Evolutionary conservation across 495 filamentous ascomycete species (phyloP).

Genomic region (Jackrogersella minutella): DNA sequence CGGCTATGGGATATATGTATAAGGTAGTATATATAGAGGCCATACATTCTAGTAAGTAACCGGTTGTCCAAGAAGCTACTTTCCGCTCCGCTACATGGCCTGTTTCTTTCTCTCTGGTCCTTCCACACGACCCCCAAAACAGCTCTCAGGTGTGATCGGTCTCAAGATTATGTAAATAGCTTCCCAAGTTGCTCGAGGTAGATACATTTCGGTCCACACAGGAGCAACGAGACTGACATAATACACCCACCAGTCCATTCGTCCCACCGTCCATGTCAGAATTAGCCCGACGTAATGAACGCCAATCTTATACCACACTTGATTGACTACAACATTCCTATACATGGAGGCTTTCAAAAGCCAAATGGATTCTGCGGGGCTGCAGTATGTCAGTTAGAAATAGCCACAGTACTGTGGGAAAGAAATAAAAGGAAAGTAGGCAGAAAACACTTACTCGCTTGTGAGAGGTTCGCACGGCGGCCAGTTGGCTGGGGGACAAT

Average conservation of each 20-base stretch:
- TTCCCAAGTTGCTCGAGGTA: conserved; percentile 4
- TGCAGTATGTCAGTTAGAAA: conserved; percentile 47
- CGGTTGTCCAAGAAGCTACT: conserved; percentile 24
- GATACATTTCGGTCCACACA: conserved; percentile 17
- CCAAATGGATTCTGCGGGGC: conserved; percentile 93
- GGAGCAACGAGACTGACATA: not conserved
- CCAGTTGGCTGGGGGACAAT: conserved; percentile 90
- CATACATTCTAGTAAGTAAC: conserved; percentile 30
- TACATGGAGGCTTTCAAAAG: conserved; percentile 61
- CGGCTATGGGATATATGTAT: conserved; percentile 7
- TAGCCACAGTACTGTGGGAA: not conserved
- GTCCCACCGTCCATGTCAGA: conserved; percentile 5
- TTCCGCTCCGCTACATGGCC: conserved; percentile 22
- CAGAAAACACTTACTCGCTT: conserved; percentile 82
- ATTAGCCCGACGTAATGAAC: not conserved
- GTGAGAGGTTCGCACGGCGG: conserved; percentile 82
- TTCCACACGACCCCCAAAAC: not conserved
- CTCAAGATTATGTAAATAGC: conserved; percentile 8
- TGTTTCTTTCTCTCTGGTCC: not conserved
- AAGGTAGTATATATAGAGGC: conserved; percentile 24
- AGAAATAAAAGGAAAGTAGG: not conserved
- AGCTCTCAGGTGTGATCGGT: not conserved
- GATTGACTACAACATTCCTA: not conserved
- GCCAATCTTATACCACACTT: not conserved
- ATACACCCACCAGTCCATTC: conserved; percentile 3